A percentile compares a stretch with the other conserved stretches of the same genome.
Conservation (phyloP, 2,329 filamentous ascomycete genomes). For the Alternaria rosae region DNA sequence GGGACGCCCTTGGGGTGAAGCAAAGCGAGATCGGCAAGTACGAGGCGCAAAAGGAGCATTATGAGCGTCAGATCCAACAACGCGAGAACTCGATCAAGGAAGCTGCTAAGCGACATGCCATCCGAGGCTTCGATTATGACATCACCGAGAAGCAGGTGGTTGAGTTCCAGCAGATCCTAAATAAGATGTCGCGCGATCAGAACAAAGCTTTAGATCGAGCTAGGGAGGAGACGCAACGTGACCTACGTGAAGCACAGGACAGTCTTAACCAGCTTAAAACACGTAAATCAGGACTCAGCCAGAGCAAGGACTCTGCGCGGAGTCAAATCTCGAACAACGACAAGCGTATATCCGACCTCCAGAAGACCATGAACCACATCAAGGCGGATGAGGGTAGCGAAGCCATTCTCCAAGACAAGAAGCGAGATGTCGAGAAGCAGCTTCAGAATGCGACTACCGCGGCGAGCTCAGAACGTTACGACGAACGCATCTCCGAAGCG, state of each 20-base stretch:
- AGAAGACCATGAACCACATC: slow-evolving; percentile 74
- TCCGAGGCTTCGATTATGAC: slow-evolving; percentile 84
- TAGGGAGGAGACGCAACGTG: slow-evolving; percentile 75
- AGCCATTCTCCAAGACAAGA: slow-evolving; percentile 76
- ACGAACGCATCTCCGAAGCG: slow-evolving; percentile 71
- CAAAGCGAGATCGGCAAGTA: slow-evolving; percentile 75
- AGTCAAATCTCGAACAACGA: slow-evolving; percentile 78
- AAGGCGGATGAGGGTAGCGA: slow-evolving; percentile 85
- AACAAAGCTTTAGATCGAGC: slow-evolving; percentile 77
- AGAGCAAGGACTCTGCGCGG: slow-evolving; percentile 76
- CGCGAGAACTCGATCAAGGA: slow-evolving; percentile 79
- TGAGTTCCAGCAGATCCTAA: slow-evolving; percentile 79
- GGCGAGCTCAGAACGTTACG: slow-evolving; percentile 70
- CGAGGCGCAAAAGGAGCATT: slow-evolving; percentile 85
- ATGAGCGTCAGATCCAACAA: slow-evolving; percentile 78
- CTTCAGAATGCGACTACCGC: slow-evolving; percentile 70
- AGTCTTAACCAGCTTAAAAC: slow-evolving; percentile 77
- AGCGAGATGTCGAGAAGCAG: slow-evolving; percentile 71
- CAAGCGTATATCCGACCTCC: slow-evolving; percentile 69
- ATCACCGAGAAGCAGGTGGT: slow-evolving; percentile 76
- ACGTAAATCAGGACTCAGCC: slow-evolving; percentile 73
- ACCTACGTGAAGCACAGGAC: slow-evolving; percentile 75
- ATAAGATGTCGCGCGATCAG: slow-evolving; percentile 78
- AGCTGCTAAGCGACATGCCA: slow-evolving; percentile 76
- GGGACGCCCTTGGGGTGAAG: slow-evolving; percentile 54